Evolutionary conservation across 805 yeast species (phyloP).

Genomic region (Maudiozyma bulderi): DNA sequence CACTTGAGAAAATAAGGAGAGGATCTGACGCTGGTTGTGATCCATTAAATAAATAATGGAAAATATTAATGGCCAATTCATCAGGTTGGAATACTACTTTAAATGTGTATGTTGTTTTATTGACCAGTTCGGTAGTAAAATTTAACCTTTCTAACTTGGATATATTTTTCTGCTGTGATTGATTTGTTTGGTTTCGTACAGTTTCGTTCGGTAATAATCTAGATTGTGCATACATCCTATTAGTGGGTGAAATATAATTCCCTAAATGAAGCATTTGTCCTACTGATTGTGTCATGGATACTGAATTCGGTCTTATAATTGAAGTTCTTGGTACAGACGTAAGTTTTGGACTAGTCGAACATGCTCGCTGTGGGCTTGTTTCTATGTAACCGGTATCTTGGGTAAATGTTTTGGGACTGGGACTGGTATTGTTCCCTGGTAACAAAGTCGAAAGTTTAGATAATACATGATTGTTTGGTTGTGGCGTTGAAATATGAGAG

Average conservation of each 20-base stretch:
- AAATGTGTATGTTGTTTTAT: constrained; percentile 1
- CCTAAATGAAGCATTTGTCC: neutral
- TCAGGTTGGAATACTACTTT: constrained; percentile 23
- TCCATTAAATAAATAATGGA: constrained; percentile 20
- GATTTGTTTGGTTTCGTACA: neutral
- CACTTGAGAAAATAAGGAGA: constrained; percentile 14
- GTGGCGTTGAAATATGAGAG: neutral
- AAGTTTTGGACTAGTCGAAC: constrained; percentile 4
- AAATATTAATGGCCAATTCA: constrained; percentile 19
- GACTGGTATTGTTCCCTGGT: neutral
- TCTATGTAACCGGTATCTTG: neutral
- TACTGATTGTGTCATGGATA: neutral
- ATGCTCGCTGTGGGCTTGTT: constrained; percentile 11
- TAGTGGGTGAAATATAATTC: neutral
- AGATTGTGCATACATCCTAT: neutral
- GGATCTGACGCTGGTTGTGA: constrained; percentile 21
- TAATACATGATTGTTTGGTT: neutral
- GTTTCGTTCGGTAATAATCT: neutral
- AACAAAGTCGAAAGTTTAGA: neutral
- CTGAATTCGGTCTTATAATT: neutral
- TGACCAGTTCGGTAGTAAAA: constrained; percentile 8
- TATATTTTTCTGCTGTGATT: neutral
- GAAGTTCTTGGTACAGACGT: constrained; percentile 1
- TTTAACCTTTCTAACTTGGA: constrained; percentile 2
- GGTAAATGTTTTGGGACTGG: neutral